Conservation (phyloP, 2,329 filamentous ascomycete species). For the Fusarium sp. region DNA sequence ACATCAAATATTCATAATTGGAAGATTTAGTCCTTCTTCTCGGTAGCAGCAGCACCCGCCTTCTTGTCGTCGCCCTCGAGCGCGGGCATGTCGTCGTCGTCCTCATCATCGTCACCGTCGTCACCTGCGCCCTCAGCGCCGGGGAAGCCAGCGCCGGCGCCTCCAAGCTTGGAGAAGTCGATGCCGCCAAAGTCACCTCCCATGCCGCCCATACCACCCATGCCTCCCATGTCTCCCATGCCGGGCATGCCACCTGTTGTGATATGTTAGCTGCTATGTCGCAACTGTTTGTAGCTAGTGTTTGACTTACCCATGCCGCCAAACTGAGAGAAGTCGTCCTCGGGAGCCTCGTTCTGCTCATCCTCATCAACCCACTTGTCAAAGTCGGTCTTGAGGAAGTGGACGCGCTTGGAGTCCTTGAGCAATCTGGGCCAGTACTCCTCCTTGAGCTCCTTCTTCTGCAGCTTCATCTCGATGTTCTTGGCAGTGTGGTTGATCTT, state of each 20-base stretch:
- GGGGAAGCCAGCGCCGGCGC: conserved; percentile 65
- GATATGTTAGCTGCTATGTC: conserved; percentile 10
- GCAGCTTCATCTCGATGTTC: conserved; percentile 88
- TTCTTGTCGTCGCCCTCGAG: conserved; percentile 72
- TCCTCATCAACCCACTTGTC: conserved; percentile 99
- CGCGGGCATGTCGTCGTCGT: conserved; percentile 86
- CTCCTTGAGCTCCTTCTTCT: conserved; percentile 95
- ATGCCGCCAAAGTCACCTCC: conserved; percentile 83
- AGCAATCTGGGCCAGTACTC: conserved; percentile 96
- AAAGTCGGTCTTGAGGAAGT: conserved; percentile 98
- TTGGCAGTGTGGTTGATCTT: conserved; percentile 90
- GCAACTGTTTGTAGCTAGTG: background rate
- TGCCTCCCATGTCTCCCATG: conserved; percentile 50
- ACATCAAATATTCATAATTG: conserved; percentile 33
- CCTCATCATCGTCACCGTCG: conserved; percentile 65
- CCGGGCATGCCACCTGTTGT: conserved; percentile 64
- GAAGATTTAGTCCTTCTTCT: conserved; percentile 52
- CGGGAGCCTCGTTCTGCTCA: conserved; percentile 90
- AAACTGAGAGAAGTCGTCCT: conserved; percentile 80
- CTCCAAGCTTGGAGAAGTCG: conserved; percentile 91
- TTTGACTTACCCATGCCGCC: conserved; percentile 70
- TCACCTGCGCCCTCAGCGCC: conserved; percentile 62
- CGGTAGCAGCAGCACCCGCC: conserved; percentile 50
- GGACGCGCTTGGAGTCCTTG: conserved; percentile 88
- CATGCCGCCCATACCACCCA: conserved; percentile 60